These are phyloP conservation scores for Hymenoscyphus fraxineus DNA, from an alignment of 2,329 filamentous ascomycete genomes.

Conservation along the genomic window DNA sequence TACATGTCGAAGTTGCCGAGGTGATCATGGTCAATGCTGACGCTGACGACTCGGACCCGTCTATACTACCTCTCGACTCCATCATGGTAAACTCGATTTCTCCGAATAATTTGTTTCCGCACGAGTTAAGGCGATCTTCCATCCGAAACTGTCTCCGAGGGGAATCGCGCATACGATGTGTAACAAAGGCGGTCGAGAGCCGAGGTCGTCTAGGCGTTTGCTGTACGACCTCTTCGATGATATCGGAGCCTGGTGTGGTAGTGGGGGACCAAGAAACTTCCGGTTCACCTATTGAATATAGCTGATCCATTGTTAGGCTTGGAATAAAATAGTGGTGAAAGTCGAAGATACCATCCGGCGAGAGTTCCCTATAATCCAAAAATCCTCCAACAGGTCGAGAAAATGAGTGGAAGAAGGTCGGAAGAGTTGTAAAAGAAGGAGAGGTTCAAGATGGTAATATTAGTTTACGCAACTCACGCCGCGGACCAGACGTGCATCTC, in stretches of 20 bases:
- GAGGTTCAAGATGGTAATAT: conserved; percentile 26
- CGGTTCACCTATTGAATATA: conserved; percentile 17
- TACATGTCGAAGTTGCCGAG: conserved; percentile 28
- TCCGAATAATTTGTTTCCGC: conserved; percentile 16
- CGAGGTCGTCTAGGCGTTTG: conserved; percentile 13
- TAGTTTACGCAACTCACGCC: conserved; percentile 10
- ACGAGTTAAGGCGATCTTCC: conserved; percentile 14
- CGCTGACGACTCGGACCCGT: conserved; percentile 28
- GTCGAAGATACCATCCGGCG: conserved; percentile 8
- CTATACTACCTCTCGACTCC: conserved; percentile 29
- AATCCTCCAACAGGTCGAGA: conserved; percentile 2
- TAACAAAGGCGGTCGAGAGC: conserved; percentile 10
- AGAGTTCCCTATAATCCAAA: conserved; percentile 8
- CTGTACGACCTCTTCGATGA: conserved; percentile 27
- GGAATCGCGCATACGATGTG: conserved; percentile 17
- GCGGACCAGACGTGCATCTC: conserved; percentile 12
- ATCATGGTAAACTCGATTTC: conserved; percentile 22
- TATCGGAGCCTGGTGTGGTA: conserved; percentile 24
- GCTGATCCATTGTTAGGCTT: conserved; percentile 22
- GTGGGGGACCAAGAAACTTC: conserved; percentile 22
- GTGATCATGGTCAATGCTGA: conserved; percentile 30
- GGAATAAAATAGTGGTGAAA: conserved; percentile 6
- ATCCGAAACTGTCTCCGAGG: conserved; percentile 19
- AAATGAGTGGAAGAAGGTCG: conserved; percentile 10
- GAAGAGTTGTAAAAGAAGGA: conserved; percentile 12